These are phyloP conservation scores for Sordariomycetes sp. DNA, from an alignment of 2,329 filamentous ascomycete genomes.

Conservation along the genomic window DNA sequence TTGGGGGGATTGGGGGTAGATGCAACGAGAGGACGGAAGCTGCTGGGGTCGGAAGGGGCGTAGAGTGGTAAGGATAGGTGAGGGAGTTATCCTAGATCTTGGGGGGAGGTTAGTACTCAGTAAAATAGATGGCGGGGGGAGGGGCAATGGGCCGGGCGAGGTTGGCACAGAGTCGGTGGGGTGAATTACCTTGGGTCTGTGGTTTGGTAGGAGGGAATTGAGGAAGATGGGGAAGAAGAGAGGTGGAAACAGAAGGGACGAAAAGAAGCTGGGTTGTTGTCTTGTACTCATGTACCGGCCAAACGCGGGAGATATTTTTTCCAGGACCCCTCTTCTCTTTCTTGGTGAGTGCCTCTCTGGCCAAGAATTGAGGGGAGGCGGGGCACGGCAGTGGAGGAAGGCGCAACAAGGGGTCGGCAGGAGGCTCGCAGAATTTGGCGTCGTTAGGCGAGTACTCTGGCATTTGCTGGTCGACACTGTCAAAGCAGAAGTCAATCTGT, in stretches of 20 bases:
- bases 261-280: constrained; percentile 7
- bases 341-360: neutral
- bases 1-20: constrained; percentile 6
- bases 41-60: neutral
- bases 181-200: constrained; percentile 1
- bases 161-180: neutral
- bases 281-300: neutral
- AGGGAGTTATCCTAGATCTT: neutral
- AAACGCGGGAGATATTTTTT: constrained; percentile 4
- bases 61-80: constrained; percentile 1
- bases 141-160: neutral
- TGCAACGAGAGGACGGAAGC: constrained; percentile 10
- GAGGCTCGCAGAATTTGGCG: neutral
- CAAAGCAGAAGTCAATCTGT: neutral
- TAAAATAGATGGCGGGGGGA: neutral
- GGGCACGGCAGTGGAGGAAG: constrained; percentile 2
- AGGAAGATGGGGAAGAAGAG: constrained; percentile 4
- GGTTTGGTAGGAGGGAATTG: neutral
- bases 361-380: neutral
- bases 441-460: neutral
- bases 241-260: constrained; percentile 8
- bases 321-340: neutral
- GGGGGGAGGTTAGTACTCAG: neutral
- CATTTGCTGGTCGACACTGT: neutral
- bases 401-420: neutral